These are phyloP conservation scores for Cercospora sesami DNA, from an alignment of 2,329 filamentous ascomycete species.

Conservation along the genomic window DNA sequence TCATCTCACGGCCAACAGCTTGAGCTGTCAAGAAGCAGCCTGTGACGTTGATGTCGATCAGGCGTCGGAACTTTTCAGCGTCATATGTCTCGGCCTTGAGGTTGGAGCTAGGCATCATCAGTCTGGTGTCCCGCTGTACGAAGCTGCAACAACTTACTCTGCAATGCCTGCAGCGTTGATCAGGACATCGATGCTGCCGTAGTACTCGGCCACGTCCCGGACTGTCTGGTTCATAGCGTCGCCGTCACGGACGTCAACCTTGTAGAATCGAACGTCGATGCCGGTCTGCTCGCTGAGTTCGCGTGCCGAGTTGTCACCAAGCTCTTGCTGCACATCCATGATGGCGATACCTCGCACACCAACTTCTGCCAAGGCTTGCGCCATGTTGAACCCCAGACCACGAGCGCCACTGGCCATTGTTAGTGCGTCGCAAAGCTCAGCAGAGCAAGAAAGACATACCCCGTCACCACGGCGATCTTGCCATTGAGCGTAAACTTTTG, in stretches of 20 bases:
- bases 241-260: slow-evolving; percentile 74
- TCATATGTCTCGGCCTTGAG: slow-evolving; percentile 79
- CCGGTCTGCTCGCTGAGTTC: slow-evolving; percentile 72
- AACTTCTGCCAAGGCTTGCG: slow-evolving; percentile 72
- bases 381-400: slow-evolving; percentile 77
- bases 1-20: slow-evolving; percentile 58
- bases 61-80: slow-evolving; percentile 71
- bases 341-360: slow-evolving; percentile 72
- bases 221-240: slow-evolving; percentile 69
- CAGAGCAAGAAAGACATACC: slow-evolving; percentile 48
- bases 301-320: slow-evolving; percentile 68
- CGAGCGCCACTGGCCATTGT: slow-evolving; percentile 63
- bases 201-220: slow-evolving; percentile 63
- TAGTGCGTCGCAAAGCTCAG: slow-evolving; percentile 25
- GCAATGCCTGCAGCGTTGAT: slow-evolving; percentile 79
- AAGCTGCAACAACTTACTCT: slow-evolving; percentile 51
- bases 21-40: slow-evolving; percentile 77
- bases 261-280: slow-evolving; percentile 73
- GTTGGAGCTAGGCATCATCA: slow-evolving; percentile 60
- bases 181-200: slow-evolving; percentile 71
- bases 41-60: slow-evolving; percentile 80
- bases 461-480: slow-evolving; percentile 68
- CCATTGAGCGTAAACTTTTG: slow-evolving; percentile 66
- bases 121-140: neutral
- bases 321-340: slow-evolving; percentile 74